Conservation (phyloP, 371 early-diverging fungal genomes). For the Polyrhizophydium stewartii region DNA sequence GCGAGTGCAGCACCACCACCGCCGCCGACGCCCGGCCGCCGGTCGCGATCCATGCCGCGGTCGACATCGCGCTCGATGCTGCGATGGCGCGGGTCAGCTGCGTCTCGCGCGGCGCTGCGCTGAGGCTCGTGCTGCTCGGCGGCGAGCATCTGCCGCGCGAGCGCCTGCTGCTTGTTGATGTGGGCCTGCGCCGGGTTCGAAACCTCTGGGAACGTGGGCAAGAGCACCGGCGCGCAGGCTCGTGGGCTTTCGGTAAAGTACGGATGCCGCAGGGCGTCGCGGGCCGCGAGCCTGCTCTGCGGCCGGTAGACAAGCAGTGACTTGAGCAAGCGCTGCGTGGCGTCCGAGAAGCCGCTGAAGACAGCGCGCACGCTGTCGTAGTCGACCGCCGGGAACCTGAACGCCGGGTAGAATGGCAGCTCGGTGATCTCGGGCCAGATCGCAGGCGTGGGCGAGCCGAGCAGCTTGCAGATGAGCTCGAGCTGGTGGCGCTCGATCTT, state of each 20-base stretch:
- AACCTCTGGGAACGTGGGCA: conserved; percentile 2
- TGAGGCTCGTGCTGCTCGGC: background rate
- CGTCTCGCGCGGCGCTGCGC: too few species aligned
- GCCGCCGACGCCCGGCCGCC: too few species aligned
- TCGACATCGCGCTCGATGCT: too few species aligned
- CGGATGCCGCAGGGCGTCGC: conserved; percentile 69
- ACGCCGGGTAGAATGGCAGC: conserved; percentile 49
- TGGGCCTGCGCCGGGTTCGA: background rate
- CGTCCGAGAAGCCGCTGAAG: conserved; percentile 57
- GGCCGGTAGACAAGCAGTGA: conserved; percentile 80
- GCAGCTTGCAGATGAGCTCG: conserved; percentile 61
- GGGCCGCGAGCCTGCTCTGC: conserved; percentile 61
- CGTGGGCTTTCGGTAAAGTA: conserved; percentile 70
- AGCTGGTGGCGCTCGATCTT: conserved; percentile 75
- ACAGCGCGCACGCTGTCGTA: conserved; percentile 46
- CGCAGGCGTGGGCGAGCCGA: conserved; percentile 75
- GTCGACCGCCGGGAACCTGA: conserved; percentile 19
- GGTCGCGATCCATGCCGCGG: too few species aligned
- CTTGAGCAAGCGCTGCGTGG: conserved; percentile 67
- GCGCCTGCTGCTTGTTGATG: background rate
- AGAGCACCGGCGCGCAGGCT: conserved; percentile 6
- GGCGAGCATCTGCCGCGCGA: background rate
- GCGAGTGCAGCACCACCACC: too few species aligned
- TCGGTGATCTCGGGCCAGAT: conserved; percentile 73
- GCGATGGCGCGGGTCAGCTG: too few species aligned